A percentile compares a stretch with the other conserved stretches of the same genome.
Conservation (phyloP, 345 rosid genomes). For the Aethionema arabicum region DNA sequence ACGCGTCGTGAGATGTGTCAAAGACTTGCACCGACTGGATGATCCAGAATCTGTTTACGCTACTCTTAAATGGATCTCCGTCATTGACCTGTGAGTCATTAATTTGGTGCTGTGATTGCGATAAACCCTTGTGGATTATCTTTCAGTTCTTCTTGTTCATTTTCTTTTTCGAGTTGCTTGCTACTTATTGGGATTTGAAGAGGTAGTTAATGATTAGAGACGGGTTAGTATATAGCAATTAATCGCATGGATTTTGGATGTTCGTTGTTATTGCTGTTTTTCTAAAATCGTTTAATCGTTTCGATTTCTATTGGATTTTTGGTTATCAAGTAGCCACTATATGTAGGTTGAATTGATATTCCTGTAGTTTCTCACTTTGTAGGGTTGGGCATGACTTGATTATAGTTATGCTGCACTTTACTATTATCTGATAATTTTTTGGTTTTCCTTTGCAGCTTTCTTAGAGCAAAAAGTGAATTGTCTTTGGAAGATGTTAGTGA, state of each 20-base stretch:
- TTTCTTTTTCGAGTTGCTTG: background rate
- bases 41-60: constrained; percentile 93
- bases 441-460: constrained; percentile 49
- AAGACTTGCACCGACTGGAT: constrained; percentile 54
- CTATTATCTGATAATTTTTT: constrained; percentile 14
- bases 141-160: background rate
- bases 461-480: constrained; percentile 90
- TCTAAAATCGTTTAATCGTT: constrained; percentile 5
- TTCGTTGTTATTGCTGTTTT: constrained; percentile 1
- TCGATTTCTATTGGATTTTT: background rate
- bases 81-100: constrained; percentile 70
- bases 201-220: constrained; percentile 1
- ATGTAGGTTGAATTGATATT: constrained; percentile 17
- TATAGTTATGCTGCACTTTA: constrained; percentile 16
- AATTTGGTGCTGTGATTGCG: constrained; percentile 21
- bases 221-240: constrained; percentile 1
- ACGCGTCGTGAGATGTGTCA: constrained; percentile 61
- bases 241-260: constrained; percentile 16
- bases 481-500: constrained; percentile 68
- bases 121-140: constrained; percentile 1
- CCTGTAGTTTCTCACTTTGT: constrained; percentile 11
- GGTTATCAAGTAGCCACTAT: constrained; percentile 21
- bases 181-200: constrained; percentile 7
- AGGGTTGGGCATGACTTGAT: constrained; percentile 12
- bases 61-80: constrained; percentile 92